Conservation (phyloP, 169 alveolate species). For the Miamiensis avidus region DNA sequence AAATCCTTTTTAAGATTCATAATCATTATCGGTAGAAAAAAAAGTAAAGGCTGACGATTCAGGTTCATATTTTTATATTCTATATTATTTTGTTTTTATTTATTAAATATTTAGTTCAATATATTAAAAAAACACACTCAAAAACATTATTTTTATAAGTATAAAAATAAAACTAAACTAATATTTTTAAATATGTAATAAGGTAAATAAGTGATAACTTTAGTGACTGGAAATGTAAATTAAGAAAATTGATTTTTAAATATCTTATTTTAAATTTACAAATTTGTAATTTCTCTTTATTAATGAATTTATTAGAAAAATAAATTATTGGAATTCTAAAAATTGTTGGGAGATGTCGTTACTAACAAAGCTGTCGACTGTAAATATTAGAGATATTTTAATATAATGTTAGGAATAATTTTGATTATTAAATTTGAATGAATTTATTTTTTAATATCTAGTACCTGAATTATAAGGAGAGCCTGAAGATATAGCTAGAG, state of each 20-base stretch:
- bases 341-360: conserved; percentile 33
- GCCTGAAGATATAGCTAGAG: conserved; percentile 51
- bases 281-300: too few relatives aligned
- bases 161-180: too few relatives aligned
- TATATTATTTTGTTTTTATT: too few relatives aligned
- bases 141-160: too few relatives aligned
- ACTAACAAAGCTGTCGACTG: conserved; percentile 36
- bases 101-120: too few relatives aligned
- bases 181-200: background rate
- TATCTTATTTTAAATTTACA: background rate
- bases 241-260: background rate
- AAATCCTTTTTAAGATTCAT: too few relatives aligned
- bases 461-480: conserved; percentile 79
- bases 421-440: background rate
- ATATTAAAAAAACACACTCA: too few relatives aligned
- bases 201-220: conserved; percentile 4
- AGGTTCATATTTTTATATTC: too few relatives aligned
- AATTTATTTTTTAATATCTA: background rate
- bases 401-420: background rate
- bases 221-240: conserved; percentile 23
- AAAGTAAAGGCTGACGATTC: too few relatives aligned
- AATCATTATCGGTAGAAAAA: too few relatives aligned
- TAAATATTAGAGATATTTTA: background rate
- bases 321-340: conserved; percentile 33
- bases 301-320: conserved; percentile 27